Conservation (phyloP, 2,329 filamentous ascomycete species). For the Paecilomyces dactylethromorphus region DNA sequence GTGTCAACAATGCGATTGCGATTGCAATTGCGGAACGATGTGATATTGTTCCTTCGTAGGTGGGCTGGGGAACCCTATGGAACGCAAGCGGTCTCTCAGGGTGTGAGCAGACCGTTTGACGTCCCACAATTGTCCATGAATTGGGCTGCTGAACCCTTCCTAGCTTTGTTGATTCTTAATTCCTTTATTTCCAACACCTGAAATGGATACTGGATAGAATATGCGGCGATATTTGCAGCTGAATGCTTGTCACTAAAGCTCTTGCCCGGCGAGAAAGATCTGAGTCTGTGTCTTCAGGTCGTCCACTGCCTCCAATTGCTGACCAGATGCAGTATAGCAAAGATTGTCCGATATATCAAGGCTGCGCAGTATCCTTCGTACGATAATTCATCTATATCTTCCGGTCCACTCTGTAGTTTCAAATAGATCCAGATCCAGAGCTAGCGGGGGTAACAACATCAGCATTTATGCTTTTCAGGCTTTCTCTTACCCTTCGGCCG, state of each 20-base stretch:
- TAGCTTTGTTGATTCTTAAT: slow-evolving; percentile 1
- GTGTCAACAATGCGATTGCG: not conserved
- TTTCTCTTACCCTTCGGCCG: not conserved
- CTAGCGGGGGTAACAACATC: not conserved
- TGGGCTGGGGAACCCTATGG: slow-evolving; percentile 44
- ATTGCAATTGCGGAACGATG: not conserved
- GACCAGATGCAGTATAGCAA: not conserved
- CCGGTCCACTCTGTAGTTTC: not conserved
- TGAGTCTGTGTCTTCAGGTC: not conserved
- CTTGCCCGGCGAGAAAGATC: not conserved
- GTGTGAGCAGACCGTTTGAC: slow-evolving; percentile 43
- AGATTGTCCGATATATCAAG: not conserved
- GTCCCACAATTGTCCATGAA: slow-evolving; percentile 44
- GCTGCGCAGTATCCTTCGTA: not conserved
- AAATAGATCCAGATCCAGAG: not conserved
- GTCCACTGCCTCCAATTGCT: not conserved
- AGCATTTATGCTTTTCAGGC: not conserved
- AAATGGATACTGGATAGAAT: not conserved
- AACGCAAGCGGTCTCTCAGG: slow-evolving; percentile 47
- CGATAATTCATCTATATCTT: not conserved
- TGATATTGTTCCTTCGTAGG: slow-evolving; percentile 3
- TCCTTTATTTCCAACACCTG: not conserved
- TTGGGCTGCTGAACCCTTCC: slow-evolving; percentile 12
- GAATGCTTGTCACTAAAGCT: not conserved
- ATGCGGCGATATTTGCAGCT: not conserved